Base-by-base conservation (phyloP, 805 yeast genomes). In the Kodamaea nitidulidarum region DNA sequence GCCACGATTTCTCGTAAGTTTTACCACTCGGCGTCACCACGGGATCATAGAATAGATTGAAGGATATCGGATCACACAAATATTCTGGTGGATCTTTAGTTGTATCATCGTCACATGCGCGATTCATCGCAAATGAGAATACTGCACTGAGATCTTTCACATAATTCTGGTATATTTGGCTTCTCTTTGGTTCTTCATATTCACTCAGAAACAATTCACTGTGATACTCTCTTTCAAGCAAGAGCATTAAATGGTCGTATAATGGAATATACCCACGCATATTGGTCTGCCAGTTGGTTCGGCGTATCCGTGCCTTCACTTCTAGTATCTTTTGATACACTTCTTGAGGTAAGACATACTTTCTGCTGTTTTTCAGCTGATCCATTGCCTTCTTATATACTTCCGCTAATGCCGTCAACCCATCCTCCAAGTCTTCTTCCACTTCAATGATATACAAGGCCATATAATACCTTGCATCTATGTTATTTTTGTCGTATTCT, bases 21-120 rank as follows among this genome's bases (percentile, higher is more conserved):
- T 63, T 62, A 3, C 75, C 75, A 11, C 69, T 56, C 7, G 69
- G 69, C 4, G 70, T 58, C n/a, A 71, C 52, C 4, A 71, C 75
- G 1, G 75, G 76, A 26, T 70, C 73, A 31, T 45, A 46, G 43
- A 67, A 65, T 22, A 68, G 35, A 29, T 57, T 55, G 50, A 67
- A 66, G n/a, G 70, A 60, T 7, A 70, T 62, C 3, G 72, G 71
- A 41, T 66, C 73, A 3, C 63, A 38, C 15, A 67, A 41, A 38
- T 58, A 52, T 15, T 63, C 71, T 1, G 73, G 73, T 10, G 48
- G 37, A 18, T 48, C 46, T 20, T 15, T 16, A 5, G 10, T 17
- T 28, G 5, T n/a, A 5, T 16, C n/a, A 32, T 35, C 32, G 28
- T 7, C 22, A 17, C 6, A 6, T 3, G 38, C 39, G 15, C 16